A percentile compares a stretch with the other conserved stretches of the same genome.
phyloP scores from a whole-genome alignment of 2,329 filamentous ascomycete genomes.

The Cladosporium sp. region DNA sequence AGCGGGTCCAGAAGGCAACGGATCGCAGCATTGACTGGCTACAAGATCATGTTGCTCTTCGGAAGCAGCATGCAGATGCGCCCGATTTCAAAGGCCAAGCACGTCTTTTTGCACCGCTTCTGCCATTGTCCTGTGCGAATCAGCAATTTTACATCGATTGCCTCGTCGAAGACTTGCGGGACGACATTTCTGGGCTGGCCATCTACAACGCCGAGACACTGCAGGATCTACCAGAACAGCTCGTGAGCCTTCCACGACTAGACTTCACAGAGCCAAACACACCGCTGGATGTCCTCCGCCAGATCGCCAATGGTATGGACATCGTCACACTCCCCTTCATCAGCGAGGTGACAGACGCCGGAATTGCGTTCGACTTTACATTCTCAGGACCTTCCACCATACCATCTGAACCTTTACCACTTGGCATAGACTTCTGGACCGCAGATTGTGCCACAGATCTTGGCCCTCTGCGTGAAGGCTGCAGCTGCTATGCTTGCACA shows the following conservation, averaged over 20 bases:
- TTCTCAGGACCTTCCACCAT: constrained; percentile 59
- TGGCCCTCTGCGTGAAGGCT: constrained; percentile 61
- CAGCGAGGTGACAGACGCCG: constrained; percentile 73
- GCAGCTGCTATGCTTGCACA: constrained; percentile 79
- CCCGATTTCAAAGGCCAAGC: constrained; percentile 34
- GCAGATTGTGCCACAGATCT: constrained; percentile 61
- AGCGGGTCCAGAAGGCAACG: constrained; percentile 78
- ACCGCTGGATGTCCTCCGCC: constrained; percentile 75
- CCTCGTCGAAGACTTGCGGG: constrained; percentile 63
- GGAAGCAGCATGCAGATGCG: constrained; percentile 7
- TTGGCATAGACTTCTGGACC: constrained; percentile 80
- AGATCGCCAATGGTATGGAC: constrained; percentile 76
- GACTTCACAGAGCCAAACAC: constrained; percentile 68
- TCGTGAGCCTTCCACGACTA: constrained; percentile 69
- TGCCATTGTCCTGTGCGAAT: constrained; percentile 71
- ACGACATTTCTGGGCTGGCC: constrained; percentile 67
- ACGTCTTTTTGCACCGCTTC: constrained; percentile 64
- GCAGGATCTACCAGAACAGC: constrained; percentile 61
- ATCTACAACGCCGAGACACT: constrained; percentile 74
- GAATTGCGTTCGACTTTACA: constrained; percentile 76
- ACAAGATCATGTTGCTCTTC: constrained; percentile 59
- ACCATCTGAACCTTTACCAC: constrained; percentile 40
- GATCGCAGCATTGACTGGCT: constrained; percentile 85
- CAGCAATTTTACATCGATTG: constrained; percentile 80
- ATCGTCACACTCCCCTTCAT: constrained; percentile 77